Evolutionary conservation across 2,329 filamentous ascomycete genomes (phyloP), one percentile per base, ranked within the genome.

Genomic region (Cladophialophora psammophila): DNA sequence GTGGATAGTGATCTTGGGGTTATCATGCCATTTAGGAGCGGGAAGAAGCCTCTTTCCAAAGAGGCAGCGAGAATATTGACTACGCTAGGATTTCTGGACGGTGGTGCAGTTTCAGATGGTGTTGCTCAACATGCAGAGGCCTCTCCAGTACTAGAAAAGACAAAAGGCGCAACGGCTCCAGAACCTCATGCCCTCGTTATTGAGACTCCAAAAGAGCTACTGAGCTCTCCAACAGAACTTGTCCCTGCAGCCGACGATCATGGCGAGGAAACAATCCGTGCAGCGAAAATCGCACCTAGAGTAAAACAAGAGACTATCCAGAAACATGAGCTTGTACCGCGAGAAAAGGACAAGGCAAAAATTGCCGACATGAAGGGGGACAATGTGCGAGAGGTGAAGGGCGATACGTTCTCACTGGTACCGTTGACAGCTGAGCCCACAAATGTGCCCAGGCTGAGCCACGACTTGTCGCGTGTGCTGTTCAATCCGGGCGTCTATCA

Each of bases 401-500:
- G 73, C 76, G 53, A 78, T 74, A 10, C 74, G 76, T 62, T 79
- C 77, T 61, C 77, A 74, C 1, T 85, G 87, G 40, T 83, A 85
- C 65, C 88, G 91, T 73, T 81, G 36, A 36, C 60, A 10, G 61
- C 64, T 26, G 55, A 67, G 31, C 58, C 62, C 3, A 45, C 65
- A 31, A 48, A 70, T n/a, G 70, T 73, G 9, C 71, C 70, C 36
- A 60, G 59, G 31, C 60, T 73, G 54, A 72, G 71, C 55, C 71
- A 71, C 76, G 90, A 91, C 6, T 83, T 97, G 36, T 92, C 96
- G 69, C 86, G 93, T 64, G 94, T 96, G n/a, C 82, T 99, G 2
- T 99, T 99, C 85, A 99, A 97, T 74, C 90, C 90, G 1, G 94
- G 95, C 26, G 92, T 97, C 42, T 97, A 97, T 77, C 90, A 92